Base-by-base conservation (phyloP, 495 filamentous ascomycete species). In the Thozetella sp. region DNA sequence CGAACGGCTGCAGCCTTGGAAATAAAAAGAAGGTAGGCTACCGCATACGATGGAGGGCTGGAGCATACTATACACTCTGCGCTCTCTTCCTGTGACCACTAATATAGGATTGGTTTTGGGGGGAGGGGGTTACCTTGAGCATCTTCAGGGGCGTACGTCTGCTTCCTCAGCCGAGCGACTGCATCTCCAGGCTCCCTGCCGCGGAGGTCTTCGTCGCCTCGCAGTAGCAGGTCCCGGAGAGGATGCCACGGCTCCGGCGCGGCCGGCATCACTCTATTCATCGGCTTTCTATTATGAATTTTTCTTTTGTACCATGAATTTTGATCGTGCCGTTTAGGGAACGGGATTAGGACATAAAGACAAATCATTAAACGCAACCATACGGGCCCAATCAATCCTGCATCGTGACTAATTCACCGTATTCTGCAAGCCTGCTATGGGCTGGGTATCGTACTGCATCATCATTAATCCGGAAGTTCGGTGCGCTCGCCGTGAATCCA, bases 311-410 rank as follows among this genome's bases (percentile, higher is more conserved):
- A 63, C 57, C 56, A 65, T 63, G 58, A 54, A 58, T 67, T 63
- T 67, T 15, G 48, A 30, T 59, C 59, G 52, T 57, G 63, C 60
- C 50, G 51, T 62, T 61, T 65, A 65, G 64, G 67, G 71, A 48
- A 56, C 43, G 51, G 62, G 67, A 64, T 63, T 72, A 71, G 66
- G 66, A 72, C 65, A 72, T 67, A 61, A 67, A 69, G 55, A 67
- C 64, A 63, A 43, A 30, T 67, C 17, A 22, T 51, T 60, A 52
- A 61, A 51, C n/a, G n/a, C n/a, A n/a, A n/a, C n/a, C n/a, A n/a
- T n/a, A n/a, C n/a, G n/a, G n/a, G n/a, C n/a, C n/a, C n/a, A 48
- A 48, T 48, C 17, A 6, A 37, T 17, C 30, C 30, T 37, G 30
- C 30, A 37, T 6, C 30, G 6, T n/a, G n/a, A n/a, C n/a, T n/a